These are phyloP conservation scores for Telfairia occidentalis DNA, from an alignment of 331 rosid species.

Conservation along the genomic window DNA sequence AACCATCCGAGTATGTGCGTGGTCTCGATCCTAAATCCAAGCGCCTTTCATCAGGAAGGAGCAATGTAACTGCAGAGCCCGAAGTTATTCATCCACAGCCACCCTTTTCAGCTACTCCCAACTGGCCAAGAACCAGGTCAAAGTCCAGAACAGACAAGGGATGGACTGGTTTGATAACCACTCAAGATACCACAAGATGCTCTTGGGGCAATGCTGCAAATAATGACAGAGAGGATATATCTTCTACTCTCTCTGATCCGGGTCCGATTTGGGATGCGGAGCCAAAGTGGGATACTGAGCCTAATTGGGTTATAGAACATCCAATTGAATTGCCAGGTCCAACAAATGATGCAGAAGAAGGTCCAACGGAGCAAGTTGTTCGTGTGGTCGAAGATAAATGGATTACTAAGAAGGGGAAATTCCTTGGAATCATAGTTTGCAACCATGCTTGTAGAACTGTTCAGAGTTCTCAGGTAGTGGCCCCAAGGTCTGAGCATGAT, in stretches of 20 bases:
- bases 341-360: slow-evolving; percentile 47
- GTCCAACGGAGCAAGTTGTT: slow-evolving; percentile 42
- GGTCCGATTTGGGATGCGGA: slow-evolving; percentile 99
- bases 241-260: slow-evolving; percentile 93
- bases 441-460: slow-evolving; percentile 96
- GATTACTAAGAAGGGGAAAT: slow-evolving; percentile 70
- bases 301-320: slow-evolving; percentile 80
- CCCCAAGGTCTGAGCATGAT: slow-evolving; percentile 85
- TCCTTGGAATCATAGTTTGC: slow-evolving; percentile 85
- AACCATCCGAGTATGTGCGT: slow-evolving; percentile 97
- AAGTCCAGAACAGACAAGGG: slow-evolving; percentile 87
- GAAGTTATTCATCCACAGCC: slow-evolving; percentile 89
- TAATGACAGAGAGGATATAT: slow-evolving; percentile 88
- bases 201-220: slow-evolving; percentile 66
- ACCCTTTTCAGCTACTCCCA: slow-evolving; percentile 87
- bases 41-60: slow-evolving; percentile 74
- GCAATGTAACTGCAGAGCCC: slow-evolving; percentile 73
- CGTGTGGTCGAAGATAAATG: slow-evolving; percentile 61
- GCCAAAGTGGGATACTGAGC: slow-evolving; percentile 88
- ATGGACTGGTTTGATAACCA: slow-evolving; percentile 80
- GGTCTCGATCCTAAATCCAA: slow-evolving; percentile 94
- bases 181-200: slow-evolving; percentile 66
- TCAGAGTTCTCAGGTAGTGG: slow-evolving; percentile 92
- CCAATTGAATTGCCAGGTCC: slow-evolving; percentile 90
- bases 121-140: slow-evolving; percentile 96